Conservation (phyloP, 768 basidiomycete species). For the Kwoniella shandongensis region DNA sequence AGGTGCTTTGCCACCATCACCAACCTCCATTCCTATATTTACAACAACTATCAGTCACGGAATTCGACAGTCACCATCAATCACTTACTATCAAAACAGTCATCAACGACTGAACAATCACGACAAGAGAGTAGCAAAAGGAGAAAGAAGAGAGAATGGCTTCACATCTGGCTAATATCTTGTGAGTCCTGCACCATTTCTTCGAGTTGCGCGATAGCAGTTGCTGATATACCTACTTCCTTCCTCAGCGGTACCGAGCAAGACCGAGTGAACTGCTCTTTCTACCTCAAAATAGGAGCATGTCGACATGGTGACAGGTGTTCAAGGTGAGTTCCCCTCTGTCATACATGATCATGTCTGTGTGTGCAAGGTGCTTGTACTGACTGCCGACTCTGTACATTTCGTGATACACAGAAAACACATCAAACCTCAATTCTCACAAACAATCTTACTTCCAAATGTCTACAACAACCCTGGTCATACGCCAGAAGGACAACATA, state of each 20-base stretch:
- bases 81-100: no score
- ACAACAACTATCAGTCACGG: no score
- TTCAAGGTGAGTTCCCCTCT: slow-evolving; percentile 68
- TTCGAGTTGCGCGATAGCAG: background rate
- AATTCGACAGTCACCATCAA: no score
- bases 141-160: slow-evolving; percentile 38
- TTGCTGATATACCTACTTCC: slow-evolving; percentile 4
- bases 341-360: no score
- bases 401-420: slow-evolving; percentile 66
- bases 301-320: slow-evolving; percentile 98
- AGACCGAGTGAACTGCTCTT: slow-evolving; percentile 92
- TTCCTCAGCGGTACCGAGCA: slow-evolving; percentile 54
- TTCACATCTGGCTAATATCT: slow-evolving; percentile 79
- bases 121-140: background rate
- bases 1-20: no score
- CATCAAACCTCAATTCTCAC: slow-evolving; percentile 95
- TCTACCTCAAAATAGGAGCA: slow-evolving; percentile 99
- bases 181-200: slow-evolving; percentile 54
- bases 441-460: slow-evolving; percentile 93
- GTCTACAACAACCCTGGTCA: slow-evolving; percentile 98
- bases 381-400: no score
- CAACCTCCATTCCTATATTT: no score
- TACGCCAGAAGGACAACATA: slow-evolving; percentile 59
- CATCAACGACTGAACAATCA: background rate
- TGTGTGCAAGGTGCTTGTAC: no score